Evolutionary conservation across 768 basidiomycete genomes (phyloP), one percentile per base, ranked within the genome.

Genomic region (Russula vinacea): DNA sequence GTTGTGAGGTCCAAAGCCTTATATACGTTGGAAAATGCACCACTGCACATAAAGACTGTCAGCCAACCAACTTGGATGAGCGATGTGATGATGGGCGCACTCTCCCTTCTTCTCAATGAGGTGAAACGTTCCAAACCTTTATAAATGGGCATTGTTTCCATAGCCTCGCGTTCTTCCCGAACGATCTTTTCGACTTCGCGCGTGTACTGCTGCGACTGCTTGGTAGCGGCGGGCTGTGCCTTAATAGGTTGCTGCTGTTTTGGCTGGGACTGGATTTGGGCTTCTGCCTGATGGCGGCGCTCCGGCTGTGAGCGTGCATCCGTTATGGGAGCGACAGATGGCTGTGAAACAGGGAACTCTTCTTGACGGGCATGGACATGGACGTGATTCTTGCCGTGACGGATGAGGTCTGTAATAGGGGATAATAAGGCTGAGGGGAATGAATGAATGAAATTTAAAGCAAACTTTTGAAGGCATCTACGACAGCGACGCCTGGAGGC

Each of bases 21-120:
- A 82, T 96, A 99, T 10, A 99, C 96, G 73, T 97, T 93, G n/a
- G 95, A 98, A 74, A 99, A 99, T 49, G 96, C 96, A 64, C 96
- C 96, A 71, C 87, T 92, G 70, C 47, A 69, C 71, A 37, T 64
- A 74, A 62, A 44, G 64, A 59, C 47, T 45, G 49, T 70, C 74
- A 57, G 63, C 60, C 64, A 29, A 51, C 24, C 16, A 62, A 39
- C 40, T 64, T 8, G 60, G 56, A 60, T 62, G 53, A 59, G 51
- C 53, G 62, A 51, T 50, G 40, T 62, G 58, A 32, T 22, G 17
- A 33, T 22, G 26, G 42, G 88, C 92, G 75, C 67, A 94, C 92
- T 94, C 92, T 80, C 92, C 93, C 92, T 94, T 94, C 81, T 92
- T 93, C 58, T 88, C 85, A 8, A 89, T 55, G 19, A 94, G 80